These are phyloP conservation scores for Nakataea oryzae DNA, from an alignment of 2,329 filamentous ascomycete genomes.

Conservation along the genomic window DNA sequence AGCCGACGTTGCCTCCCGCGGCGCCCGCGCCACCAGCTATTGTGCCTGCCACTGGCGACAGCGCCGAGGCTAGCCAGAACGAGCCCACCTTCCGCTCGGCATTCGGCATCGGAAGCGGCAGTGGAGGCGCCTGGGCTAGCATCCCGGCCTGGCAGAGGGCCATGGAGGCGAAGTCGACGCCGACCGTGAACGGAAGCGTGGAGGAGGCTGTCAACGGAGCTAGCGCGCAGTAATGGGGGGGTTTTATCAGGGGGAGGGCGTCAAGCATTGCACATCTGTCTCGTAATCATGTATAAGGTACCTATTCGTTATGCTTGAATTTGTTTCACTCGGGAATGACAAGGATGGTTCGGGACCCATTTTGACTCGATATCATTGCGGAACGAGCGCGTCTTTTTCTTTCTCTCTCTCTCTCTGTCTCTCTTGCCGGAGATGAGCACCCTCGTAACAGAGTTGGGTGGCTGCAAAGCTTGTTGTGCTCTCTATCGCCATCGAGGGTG, in stretches of 20 bases:
- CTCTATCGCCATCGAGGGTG: too few relatives aligned
- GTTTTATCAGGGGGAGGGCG: too few relatives aligned
- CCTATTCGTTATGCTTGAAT: neutral
- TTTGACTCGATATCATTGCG: too few relatives aligned
- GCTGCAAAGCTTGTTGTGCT: too few relatives aligned
- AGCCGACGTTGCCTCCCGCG: constrained; percentile 9
- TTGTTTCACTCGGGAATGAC: neutral
- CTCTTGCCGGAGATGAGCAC: too few relatives aligned
- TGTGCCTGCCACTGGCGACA: neutral
- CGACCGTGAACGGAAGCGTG: neutral
- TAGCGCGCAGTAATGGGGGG: neutral
- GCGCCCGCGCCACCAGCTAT: constrained; percentile 10
- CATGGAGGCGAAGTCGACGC: constrained; percentile 40
- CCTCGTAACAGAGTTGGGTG: too few relatives aligned
- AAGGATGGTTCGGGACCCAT: neutral
- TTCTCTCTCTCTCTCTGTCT: too few relatives aligned
- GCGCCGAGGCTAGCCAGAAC: neutral
- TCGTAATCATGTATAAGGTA: neutral
- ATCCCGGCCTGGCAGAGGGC: constrained; percentile 77
- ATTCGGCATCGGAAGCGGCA: constrained; percentile 31
- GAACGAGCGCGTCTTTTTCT: too few relatives aligned
- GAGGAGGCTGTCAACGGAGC: neutral
- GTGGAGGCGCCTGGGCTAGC: constrained; percentile 46
- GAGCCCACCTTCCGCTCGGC: constrained; percentile 23
- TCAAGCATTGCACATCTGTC: neutral